Base-by-base conservation (phyloP, 2,329 filamentous ascomycete genomes). In the Pyrenophora seminiperda region DNA sequence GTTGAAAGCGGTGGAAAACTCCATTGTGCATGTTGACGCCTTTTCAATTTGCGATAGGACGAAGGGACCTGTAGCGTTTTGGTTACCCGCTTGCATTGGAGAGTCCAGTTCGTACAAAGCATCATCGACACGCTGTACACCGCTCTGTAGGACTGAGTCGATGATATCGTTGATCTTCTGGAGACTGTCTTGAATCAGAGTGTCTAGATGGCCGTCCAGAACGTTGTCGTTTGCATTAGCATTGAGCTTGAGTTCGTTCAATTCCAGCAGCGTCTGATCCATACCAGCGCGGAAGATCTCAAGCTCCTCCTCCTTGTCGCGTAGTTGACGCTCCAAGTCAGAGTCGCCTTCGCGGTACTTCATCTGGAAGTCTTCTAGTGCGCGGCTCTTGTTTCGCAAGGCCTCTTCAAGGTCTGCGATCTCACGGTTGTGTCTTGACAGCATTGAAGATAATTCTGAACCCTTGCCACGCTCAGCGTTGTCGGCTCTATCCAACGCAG, bases 211-310 rank as follows among this genome's bases (percentile, higher is more conserved):
- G 27, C 89, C 89, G 67, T 97, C 93, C 46, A 96, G 80, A 2
- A 87, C 91, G 54, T 87, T 79, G 68, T 97, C 92, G 9, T 85
- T 87, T 48, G 87, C 89, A 33, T 75, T 73, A 31, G 76, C 75
- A 40, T 76, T 74, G 40, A 79, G 67, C 84, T 82, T 91, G 56
- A 97, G 78, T 68, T 97, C 91, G 68, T 95, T 93, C 53, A 99
- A 81, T 75, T 97, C 92, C 43, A 97, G 83, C 49, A 99, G 78
- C 3, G 93, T 92, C 77, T 97, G 90, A 70, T 99, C 94, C 90
- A 99, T 95, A 65, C 91, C 92, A 37, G 92, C 91, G 77, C 97
- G 96, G 82, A 96, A 96, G 38, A 97, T 92, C 75, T 97, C 94
- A 19, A 99, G 85, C 75, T 99, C 94, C 65, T 97, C 92, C 70